Evolutionary conservation across 139 green algal genomes (phyloP).

Genomic region (Coccomyxa sp.): DNA sequence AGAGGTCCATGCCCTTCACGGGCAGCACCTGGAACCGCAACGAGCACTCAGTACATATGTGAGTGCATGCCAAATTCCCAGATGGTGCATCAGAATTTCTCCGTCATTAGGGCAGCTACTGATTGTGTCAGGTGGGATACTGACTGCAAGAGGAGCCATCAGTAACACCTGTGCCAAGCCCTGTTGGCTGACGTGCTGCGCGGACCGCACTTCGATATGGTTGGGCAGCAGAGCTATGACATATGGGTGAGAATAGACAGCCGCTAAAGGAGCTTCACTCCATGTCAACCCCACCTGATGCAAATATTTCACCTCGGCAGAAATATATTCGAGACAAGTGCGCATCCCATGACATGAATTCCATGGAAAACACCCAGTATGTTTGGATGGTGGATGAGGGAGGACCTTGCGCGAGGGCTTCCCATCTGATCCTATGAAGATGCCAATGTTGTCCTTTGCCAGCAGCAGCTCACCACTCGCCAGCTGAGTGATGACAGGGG

Average conservation of each 20-base stretch:
- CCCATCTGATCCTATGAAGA: conserved; percentile 39
- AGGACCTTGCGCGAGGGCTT: background rate
- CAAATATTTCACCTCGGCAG: background rate
- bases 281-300: conserved; percentile 30
- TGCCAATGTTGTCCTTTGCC: conserved; percentile 31
- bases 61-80: too few relatives aligned
- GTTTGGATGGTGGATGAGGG: too few relatives aligned
- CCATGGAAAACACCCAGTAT: too few relatives aligned
- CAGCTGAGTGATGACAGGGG: conserved; percentile 15
- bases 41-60: background rate
- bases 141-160: too few relatives aligned
- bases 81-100: background rate
- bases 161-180: background rate
- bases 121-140: too few relatives aligned
- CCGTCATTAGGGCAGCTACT: background rate
- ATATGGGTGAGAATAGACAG: conserved; percentile 46
- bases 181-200: background rate
- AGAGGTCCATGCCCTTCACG: conserved; percentile 10
- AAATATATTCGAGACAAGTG: too few relatives aligned
- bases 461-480: conserved; percentile 39
- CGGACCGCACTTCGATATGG: conserved; percentile 40
- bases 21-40: conserved; percentile 36
- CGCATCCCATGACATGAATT: too few relatives aligned
- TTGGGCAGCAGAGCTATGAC: conserved; percentile 41
- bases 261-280: conserved; percentile 31